Evolutionary conservation across 202 grass and related monocot genomes (phyloP).

Genomic region (Cymbopogon flexuosus): DNA sequence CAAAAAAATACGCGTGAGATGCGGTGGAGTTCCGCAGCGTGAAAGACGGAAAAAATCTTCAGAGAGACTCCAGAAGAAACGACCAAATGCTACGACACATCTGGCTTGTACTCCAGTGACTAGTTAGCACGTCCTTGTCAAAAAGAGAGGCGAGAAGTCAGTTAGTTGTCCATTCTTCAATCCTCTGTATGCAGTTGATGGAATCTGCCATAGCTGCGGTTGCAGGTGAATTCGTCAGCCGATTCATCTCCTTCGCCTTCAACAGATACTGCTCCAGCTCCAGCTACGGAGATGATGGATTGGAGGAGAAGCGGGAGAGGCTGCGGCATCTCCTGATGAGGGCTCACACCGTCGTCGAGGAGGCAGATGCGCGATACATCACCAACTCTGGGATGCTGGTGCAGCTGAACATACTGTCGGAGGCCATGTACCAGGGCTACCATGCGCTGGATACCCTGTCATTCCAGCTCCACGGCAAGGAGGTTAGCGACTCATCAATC

Average conservation of each 20-base stretch:
- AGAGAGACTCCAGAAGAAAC: neutral
- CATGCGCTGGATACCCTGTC: neutral
- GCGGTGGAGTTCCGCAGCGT: neutral
- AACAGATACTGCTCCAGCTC: neutral
- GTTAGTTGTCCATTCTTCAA: neutral
- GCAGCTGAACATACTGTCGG: neutral
- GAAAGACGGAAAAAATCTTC: neutral
- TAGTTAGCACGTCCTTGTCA: neutral
- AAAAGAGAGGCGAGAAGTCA: neutral
- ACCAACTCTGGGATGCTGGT: neutral
- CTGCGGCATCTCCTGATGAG: neutral
- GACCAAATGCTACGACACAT: neutral
- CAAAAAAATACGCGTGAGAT: neutral
- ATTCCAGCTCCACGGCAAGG: neutral
- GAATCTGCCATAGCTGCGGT: constrained; percentile 12
- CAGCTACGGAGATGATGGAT: neutral
- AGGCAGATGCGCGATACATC: constrained; percentile 9
- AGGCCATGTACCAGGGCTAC: constrained; percentile 16
- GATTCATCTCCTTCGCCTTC: neutral
- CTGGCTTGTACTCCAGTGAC: no score
- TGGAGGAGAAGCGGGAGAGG: neutral
- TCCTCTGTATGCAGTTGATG: neutral
- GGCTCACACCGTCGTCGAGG: neutral
- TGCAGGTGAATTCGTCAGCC: neutral
- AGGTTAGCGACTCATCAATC: neutral